Evolutionary conservation across 257 asterid genomes (phyloP).

Genomic region (Avicennia marina): DNA sequence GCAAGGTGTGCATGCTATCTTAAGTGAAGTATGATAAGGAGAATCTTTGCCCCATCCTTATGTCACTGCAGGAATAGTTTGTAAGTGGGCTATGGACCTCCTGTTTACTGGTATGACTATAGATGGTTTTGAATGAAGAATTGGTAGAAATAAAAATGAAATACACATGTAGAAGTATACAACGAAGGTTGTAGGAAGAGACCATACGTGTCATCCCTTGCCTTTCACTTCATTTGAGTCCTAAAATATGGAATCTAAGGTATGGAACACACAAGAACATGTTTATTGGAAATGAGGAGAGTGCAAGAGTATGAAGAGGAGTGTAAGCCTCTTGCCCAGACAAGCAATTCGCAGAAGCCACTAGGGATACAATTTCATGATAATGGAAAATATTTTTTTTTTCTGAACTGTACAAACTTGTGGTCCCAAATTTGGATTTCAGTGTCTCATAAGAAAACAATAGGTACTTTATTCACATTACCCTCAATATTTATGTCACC

Average conservation of each 20-base stretch:
- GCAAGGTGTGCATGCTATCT: slow-evolving; percentile 53
- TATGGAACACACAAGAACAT: background rate
- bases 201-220: too few species aligned
- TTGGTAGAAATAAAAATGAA: too few species aligned
- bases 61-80: background rate
- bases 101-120: background rate
- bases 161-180: too few species aligned
- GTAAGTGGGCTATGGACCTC: background rate
- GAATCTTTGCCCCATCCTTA: slow-evolving; percentile 4
- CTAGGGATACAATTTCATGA: background rate
- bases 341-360: background rate
- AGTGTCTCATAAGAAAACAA: background rate
- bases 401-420: background rate
- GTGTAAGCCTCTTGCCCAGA: background rate
- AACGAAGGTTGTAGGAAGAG: too few species aligned
- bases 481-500: background rate
- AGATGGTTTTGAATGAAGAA: slow-evolving; percentile 5
- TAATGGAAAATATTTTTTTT: too few species aligned
- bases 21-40: too few species aligned
- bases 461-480: background rate
- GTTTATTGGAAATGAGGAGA: background rate
- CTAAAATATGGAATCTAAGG: background rate
- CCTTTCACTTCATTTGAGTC: background rate
- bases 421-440: background rate
- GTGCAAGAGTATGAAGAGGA: background rate